Conservation (phyloP, 305 asterid genomes). For the Coffea humblotiana region DNA sequence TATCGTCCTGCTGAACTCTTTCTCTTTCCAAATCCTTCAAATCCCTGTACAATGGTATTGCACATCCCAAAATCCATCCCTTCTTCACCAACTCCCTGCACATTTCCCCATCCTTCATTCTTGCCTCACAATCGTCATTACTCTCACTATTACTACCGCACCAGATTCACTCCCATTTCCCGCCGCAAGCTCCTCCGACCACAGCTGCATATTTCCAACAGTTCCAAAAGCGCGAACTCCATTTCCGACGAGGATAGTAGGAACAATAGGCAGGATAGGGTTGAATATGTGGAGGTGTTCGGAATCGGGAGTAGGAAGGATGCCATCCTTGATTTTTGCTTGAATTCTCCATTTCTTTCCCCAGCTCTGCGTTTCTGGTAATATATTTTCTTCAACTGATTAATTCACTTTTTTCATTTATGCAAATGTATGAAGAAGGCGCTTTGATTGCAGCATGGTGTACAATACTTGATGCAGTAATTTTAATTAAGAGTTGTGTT, state of each 20-base stretch:
- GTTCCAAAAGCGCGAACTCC: neutral
- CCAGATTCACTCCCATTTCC: neutral
- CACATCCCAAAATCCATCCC: neutral
- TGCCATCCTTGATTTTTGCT: conserved; percentile 71
- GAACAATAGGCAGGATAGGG: conserved; percentile 26
- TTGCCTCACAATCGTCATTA: neutral
- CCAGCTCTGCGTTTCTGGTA: conserved; percentile 85
- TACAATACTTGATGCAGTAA: conserved; percentile 2
- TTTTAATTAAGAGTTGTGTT: conserved; percentile 14
- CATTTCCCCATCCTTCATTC: neutral
- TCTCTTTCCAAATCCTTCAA: too few species aligned
- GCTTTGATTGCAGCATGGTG: neutral
- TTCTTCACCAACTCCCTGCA: neutral
- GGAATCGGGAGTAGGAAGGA: conserved; percentile 83
- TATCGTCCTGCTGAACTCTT: too few species aligned
- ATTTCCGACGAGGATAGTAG: neutral
- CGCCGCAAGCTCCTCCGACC: neutral
- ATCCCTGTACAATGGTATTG: conserved; percentile 2
- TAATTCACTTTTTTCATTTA: neutral
- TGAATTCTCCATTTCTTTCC: conserved; percentile 57
- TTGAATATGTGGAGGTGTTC: conserved; percentile 64
- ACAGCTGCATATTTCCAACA: neutral
- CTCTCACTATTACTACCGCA: neutral
- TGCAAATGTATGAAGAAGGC: neutral
- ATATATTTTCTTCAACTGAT: too few species aligned